phyloP scores from a whole-genome alignment of 2,329 filamentous ascomycete genomes.

The Karstenula rhodostoma region DNA sequence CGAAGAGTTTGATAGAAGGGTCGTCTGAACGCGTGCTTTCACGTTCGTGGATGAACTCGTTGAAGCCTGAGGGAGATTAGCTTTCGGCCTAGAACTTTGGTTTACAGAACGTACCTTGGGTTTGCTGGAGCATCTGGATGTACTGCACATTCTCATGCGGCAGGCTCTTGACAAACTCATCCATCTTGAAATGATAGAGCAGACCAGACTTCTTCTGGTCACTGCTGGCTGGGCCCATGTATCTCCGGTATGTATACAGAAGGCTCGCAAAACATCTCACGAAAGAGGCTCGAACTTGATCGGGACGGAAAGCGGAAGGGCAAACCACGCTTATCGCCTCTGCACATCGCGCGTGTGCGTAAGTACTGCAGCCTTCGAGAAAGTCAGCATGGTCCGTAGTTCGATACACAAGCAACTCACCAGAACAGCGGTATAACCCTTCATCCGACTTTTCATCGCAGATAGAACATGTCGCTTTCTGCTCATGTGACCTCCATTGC shows the following conservation, averaged over 20 bases:
- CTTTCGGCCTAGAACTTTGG: not conserved
- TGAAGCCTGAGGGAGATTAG: conserved; percentile 64
- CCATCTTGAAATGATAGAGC: conserved; percentile 71
- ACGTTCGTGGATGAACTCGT: conserved; percentile 85
- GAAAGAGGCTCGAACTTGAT: conserved; percentile 73
- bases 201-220: conserved; percentile 70
- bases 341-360: conserved; percentile 67
- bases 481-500: conserved; percentile 69
- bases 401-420: conserved; percentile 46
- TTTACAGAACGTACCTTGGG: conserved; percentile 61
- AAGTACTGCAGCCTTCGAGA: conserved; percentile 61
- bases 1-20: conserved; percentile 77
- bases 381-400: conserved; percentile 16
- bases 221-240: conserved; percentile 64
- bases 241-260: conserved; percentile 74
- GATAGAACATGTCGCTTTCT: conserved; percentile 70
- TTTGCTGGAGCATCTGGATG: conserved; percentile 69
- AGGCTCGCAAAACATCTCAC: conserved; percentile 74
- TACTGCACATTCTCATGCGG: conserved; percentile 71
- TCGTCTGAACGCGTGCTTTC: conserved; percentile 71
- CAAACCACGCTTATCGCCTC: conserved; percentile 70
- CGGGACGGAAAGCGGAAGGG: conserved; percentile 70
- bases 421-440: conserved; percentile 75
- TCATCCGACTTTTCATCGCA: conserved; percentile 80
- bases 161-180: conserved; percentile 70